Evolutionary conservation across 805 yeast species (phyloP).

Genomic region (Metschnikowia santaceciliae): DNA sequence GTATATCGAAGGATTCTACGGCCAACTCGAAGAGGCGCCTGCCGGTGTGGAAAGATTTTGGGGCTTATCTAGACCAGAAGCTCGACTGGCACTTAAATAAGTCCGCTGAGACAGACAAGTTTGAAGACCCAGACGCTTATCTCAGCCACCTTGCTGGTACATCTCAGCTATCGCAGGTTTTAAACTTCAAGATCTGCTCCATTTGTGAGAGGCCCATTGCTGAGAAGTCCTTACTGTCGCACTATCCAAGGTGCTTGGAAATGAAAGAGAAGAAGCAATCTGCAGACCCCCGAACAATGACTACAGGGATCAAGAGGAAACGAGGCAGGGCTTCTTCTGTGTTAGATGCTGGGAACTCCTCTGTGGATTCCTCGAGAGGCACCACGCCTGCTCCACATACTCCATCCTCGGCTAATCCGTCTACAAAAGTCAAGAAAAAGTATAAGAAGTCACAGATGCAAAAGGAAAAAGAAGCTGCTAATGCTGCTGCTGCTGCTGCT

Average conservation of each 20-base stretch:
- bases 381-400: conserved; percentile 34
- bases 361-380: conserved; percentile 39
- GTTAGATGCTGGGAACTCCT: conserved; percentile 33
- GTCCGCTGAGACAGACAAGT: conserved; percentile 2
- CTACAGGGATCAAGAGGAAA: conserved; percentile 21
- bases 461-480: conserved; percentile 44
- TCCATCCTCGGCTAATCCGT: conserved; percentile 19
- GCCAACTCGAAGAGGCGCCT: conserved; percentile 9
- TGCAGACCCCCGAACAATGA: conserved; percentile 11
- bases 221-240: conserved; percentile 28
- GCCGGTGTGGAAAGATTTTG: conserved; percentile 43
- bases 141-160: conserved; percentile 23
- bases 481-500: conserved; percentile 44
- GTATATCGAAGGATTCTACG: conserved; percentile 3
- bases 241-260: conserved; percentile 34
- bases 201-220: conserved; percentile 41
- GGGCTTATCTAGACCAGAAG: conserved; percentile 39
- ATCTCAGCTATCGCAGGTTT: conserved; percentile 30
- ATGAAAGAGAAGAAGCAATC: conserved; percentile 34
- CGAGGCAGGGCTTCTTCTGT: conserved; percentile 26
- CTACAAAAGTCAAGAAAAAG: conserved; percentile 37
- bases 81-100: conserved; percentile 26
- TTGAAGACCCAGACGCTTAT: conserved; percentile 21
- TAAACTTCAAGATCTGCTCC: conserved; percentile 37
- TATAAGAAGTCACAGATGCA: conserved; percentile 42